Evolutionary conservation across 2,329 filamentous ascomycete genomes (phyloP).

Genomic region (Clonostachys byssicola): DNA sequence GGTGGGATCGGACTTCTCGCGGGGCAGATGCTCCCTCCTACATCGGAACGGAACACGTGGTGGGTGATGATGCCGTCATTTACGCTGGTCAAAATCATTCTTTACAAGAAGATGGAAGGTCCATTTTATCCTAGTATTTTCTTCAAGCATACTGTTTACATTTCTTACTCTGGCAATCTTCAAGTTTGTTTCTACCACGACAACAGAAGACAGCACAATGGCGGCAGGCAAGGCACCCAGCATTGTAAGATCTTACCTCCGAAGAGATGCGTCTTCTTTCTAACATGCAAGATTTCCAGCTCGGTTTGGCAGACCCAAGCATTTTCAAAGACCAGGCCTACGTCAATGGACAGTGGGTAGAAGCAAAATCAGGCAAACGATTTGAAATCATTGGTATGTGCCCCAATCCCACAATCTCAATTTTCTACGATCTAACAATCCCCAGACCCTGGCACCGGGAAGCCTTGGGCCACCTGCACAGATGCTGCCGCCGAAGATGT

Average conservation of each 20-base stretch:
- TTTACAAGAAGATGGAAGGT: too few species aligned
- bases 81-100: too few species aligned
- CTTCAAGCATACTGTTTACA: too few species aligned
- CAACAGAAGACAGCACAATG: neutral
- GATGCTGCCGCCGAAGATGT: conserved; percentile 36
- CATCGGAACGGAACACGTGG: too few species aligned
- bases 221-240: neutral
- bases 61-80: too few species aligned
- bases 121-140: too few species aligned
- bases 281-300: neutral
- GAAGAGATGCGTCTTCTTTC: neutral
- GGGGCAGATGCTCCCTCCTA: too few species aligned
- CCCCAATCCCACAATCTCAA: neutral
- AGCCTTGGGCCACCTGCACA: conserved; percentile 44
- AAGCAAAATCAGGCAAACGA: conserved; percentile 27
- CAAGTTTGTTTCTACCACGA: too few species aligned
- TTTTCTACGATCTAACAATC: neutral
- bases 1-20: too few species aligned
- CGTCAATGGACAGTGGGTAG: conserved; percentile 70
- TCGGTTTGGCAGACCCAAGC: neutral
- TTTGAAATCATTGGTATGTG: conserved; percentile 1
- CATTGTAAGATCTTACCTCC: neutral
- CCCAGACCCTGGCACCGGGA: conserved; percentile 48
- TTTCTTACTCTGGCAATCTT: too few species aligned
- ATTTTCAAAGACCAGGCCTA: conserved; percentile 29